Conservation (phyloP, 371 early-diverging fungal genomes). For the Mucor indicus region DNA sequence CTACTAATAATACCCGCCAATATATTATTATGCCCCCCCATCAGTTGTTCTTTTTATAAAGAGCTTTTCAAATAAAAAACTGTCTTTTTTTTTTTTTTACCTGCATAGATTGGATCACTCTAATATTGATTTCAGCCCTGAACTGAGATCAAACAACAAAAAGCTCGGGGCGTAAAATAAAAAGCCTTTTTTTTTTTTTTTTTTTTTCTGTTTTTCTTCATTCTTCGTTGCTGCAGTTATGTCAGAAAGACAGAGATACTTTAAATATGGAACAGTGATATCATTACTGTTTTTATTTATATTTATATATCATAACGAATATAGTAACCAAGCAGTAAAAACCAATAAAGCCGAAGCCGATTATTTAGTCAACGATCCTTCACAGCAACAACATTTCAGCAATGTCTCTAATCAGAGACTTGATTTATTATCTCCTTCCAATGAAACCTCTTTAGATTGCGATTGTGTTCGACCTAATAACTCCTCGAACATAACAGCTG, state of each 20-base stretch:
- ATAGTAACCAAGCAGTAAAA: not conserved
- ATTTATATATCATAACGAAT: not conserved
- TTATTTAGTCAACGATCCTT: conserved; percentile 6
- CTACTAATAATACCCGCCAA: not conserved
- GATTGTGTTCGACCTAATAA: not conserved
- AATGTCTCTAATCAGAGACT: not conserved
- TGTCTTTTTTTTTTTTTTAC: no score
- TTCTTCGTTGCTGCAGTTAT: no score
- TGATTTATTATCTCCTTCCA: no score
- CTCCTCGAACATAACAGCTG: not conserved
- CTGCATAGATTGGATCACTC: no score
- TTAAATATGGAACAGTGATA: conserved; percentile 5
- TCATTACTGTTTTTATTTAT: not conserved
- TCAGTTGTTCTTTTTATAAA: no score
- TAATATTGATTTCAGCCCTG: no score
- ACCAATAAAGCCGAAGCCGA: conserved; percentile 3
- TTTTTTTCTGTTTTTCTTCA: no score
- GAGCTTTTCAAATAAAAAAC: no score
- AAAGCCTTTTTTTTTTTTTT: no score
- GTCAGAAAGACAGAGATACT: no score
- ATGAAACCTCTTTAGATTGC: not conserved
- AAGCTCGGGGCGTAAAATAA: no score
- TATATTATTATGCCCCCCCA: not conserved
- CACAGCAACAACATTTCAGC: conserved; percentile 5
- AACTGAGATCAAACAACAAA: no score